Evolutionary conservation across 2,329 filamentous ascomycete genomes (phyloP), one percentile per base, ranked within the genome.

Genomic region (Spiromastix sp.): DNA sequence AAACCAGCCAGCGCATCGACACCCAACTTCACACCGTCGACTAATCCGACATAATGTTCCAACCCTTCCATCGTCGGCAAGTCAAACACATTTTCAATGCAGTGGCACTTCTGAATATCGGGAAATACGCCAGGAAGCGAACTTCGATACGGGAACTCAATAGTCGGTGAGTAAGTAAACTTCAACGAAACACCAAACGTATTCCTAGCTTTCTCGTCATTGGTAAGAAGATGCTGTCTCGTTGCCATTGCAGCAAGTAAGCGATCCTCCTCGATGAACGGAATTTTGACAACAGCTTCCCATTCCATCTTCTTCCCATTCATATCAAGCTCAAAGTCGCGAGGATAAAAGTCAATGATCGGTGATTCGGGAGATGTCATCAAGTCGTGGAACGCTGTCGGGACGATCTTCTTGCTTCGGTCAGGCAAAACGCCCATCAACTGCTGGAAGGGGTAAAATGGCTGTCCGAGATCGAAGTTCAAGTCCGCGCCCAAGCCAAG

Each of bases 221-320:
- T 71, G 3, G 76, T 76, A n/a, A 98, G 68, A 2, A 82, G 63
- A 27, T 79, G 67, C 44, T 96, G 87, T 55, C 81, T 86, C 5
- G 86, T 79, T 11, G 72, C 79, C 83, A 98, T 95, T 5, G 89
- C 91, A 24, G 69, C 64, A 37, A 98, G 68, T 2, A 98, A 67
- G 17, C 91, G 77, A 49, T 81, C 77, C 57, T 98, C 89, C 39
- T 98, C 85, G 44, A 98, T 98, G 61, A 98, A 98, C 0, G 91
- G 91, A 52, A 98, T 98, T 61, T 96, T 98, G 45, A 98, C 86
- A 24, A 98, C 89, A 18, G 91, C 91, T 56, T 98, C 91, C 91
- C 91, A 98, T 44, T 98, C 93, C 82, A 94, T 93, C 66, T 94
- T 98, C 68, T 98, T 98, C 40, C 91, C 93, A 49, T 98, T 96